Conservation (phyloP, 2,329 filamentous ascomycete genomes). For the Xylariaceae sp. region DNA sequence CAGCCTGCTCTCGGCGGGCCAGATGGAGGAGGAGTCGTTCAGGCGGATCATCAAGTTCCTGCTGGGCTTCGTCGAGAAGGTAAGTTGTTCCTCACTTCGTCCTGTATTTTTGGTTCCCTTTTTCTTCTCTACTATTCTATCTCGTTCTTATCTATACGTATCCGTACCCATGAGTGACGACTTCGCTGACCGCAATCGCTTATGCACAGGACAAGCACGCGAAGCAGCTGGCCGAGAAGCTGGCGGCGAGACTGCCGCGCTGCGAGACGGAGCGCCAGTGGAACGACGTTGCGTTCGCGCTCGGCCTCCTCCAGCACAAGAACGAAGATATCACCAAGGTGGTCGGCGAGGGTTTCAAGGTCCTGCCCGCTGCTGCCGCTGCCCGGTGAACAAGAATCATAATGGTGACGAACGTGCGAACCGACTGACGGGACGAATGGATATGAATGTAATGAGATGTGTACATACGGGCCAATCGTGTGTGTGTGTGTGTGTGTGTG, state of each 20-base stretch:
- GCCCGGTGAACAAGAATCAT: not conserved
- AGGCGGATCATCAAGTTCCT: constrained; percentile 88
- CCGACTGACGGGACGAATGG: not conserved
- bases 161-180: no score
- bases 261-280: constrained; percentile 95
- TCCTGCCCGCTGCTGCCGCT: constrained; percentile 62
- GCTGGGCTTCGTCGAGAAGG: constrained; percentile 96
- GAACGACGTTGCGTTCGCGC: constrained; percentile 94
- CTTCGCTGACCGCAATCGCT: constrained; percentile 15
- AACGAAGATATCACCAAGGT: constrained; percentile 85
- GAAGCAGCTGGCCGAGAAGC: constrained; percentile 88
- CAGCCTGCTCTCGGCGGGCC: constrained; percentile 82
- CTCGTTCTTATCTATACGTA: not conserved
- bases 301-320: constrained; percentile 89
- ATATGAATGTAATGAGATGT: not conserved
- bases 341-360: constrained; percentile 74
- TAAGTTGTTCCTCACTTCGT: constrained; percentile 40
- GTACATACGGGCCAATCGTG: no score
- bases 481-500: no score
- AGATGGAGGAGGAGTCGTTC: constrained; percentile 84
- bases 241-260: constrained; percentile 80
- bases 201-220: constrained; percentile 85
- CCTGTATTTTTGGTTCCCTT: constrained; percentile 28
- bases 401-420: not conserved
- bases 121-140: not conserved